Evolutionary conservation across 257 asterid genomes (phyloP).

Genomic region (Echium plantagineum): DNA sequence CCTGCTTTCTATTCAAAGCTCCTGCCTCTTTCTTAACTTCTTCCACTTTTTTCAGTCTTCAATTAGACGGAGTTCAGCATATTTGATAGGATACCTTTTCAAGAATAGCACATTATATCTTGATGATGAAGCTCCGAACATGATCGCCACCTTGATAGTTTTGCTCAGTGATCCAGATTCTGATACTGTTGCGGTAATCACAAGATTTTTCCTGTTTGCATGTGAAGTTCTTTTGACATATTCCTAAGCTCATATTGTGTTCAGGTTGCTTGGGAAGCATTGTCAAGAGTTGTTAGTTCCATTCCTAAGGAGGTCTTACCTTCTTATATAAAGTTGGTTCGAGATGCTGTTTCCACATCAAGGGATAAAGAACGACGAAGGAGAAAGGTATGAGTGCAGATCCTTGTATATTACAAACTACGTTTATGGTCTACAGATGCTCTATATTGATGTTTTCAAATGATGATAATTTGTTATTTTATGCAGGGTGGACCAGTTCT

Average conservation of each 20-base stretch:
- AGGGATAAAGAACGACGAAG: slow-evolving; percentile 92
- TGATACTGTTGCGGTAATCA: slow-evolving; percentile 64
- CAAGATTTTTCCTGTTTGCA: slow-evolving; percentile 5
- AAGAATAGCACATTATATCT: slow-evolving; percentile 81
- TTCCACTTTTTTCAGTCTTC: slow-evolving; percentile 52
- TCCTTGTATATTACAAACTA: not conserved
- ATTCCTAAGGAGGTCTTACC: slow-evolving; percentile 91
- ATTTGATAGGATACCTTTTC: slow-evolving; percentile 86
- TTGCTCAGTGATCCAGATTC: slow-evolving; percentile 80
- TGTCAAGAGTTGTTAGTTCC: slow-evolving; percentile 70
- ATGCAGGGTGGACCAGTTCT: slow-evolving; percentile 86
- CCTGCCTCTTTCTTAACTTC: not conserved
- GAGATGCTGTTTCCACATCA: slow-evolving; percentile 97
- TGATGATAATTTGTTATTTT: not conserved
- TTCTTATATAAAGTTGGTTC: slow-evolving; percentile 82
- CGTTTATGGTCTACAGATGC: slow-evolving; percentile 1
- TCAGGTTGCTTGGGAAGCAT: slow-evolving; percentile 95
- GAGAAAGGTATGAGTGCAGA: slow-evolving; percentile 40
- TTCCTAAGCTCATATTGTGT: slow-evolving; percentile 12
- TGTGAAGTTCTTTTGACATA: slow-evolving; percentile 7
- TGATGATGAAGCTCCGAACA: slow-evolving; percentile 90
- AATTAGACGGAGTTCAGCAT: slow-evolving; percentile 58
- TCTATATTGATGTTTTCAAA: not conserved
- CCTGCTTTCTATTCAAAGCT: not conserved
- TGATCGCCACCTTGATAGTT: slow-evolving; percentile 77